Evolutionary conservation across 371 early-diverging fungal species (phyloP).

Genomic region (Syncephalastrum monosporum): DNA sequence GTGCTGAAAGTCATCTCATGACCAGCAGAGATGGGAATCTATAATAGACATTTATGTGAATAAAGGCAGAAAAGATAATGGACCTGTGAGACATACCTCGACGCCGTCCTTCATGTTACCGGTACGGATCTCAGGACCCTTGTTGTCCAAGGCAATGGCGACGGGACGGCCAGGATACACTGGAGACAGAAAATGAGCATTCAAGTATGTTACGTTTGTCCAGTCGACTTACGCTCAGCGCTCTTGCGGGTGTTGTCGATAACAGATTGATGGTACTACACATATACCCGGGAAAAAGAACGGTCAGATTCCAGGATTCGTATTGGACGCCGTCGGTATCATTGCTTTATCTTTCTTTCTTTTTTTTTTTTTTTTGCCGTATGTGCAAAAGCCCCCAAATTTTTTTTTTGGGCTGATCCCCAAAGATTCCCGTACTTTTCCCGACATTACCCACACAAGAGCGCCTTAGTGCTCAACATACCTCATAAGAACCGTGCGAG

Average conservation of each 20-base stretch:
- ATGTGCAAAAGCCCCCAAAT: background rate
- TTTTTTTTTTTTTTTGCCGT: background rate
- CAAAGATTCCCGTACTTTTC: conserved; percentile 14
- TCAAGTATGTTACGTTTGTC: background rate
- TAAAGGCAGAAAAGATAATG: too few species aligned
- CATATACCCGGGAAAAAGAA: background rate
- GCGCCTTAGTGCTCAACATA: conserved; percentile 20
- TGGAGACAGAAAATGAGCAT: conserved; percentile 4
- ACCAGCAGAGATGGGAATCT: conserved; percentile 52
- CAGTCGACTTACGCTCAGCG: conserved; percentile 34
- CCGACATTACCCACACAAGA: conserved; percentile 5
- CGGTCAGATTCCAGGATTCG: background rate
- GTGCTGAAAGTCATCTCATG: conserved; percentile 80
- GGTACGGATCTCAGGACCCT: conserved; percentile 86
- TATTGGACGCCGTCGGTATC: background rate
- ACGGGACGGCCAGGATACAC: conserved; percentile 37
- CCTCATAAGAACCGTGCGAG: conserved; percentile 93
- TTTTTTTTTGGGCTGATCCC: conserved; percentile 9
- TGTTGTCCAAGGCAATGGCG: conserved; percentile 87
- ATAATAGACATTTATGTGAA: too few species aligned
- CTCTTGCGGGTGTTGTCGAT: conserved; percentile 75
- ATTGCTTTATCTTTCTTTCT: background rate
- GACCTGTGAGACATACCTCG: conserved; percentile 2
- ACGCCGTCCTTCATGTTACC: conserved; percentile 64
- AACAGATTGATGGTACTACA: conserved; percentile 77